phyloP scores from a whole-genome alignment of 2,329 filamentous ascomycete species.

The Penicillium sp. region DNA sequence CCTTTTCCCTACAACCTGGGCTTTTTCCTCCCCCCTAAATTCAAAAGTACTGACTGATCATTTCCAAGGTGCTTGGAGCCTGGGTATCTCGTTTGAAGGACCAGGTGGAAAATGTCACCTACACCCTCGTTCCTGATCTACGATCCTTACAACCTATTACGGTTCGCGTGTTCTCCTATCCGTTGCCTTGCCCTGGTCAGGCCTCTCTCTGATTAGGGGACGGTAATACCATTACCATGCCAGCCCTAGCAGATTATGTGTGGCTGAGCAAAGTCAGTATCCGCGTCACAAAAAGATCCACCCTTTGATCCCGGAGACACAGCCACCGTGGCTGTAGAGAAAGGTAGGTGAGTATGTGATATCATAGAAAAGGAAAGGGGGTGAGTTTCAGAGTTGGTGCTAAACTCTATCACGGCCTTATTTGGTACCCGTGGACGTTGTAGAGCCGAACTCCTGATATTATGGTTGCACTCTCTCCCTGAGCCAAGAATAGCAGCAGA shows the following conservation, averaged over 20 bases:
- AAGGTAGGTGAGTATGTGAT: slow-evolving; percentile 11
- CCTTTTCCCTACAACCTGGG: not conserved
- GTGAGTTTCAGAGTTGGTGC: not conserved
- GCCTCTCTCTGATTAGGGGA: not conserved
- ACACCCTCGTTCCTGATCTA: not conserved
- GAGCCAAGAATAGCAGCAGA: not conserved
- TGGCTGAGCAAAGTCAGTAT: slow-evolving; percentile 18
- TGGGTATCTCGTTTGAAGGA: not conserved
- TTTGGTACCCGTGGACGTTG: too few species aligned
- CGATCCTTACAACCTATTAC: not conserved
- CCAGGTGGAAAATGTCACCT: not conserved
- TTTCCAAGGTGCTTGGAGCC: too few species aligned
- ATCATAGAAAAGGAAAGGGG: slow-evolving; percentile 10
- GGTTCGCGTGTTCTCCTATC: not conserved
- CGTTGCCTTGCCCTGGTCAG: not conserved
- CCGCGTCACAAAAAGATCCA: slow-evolving; percentile 18
- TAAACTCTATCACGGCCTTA: not conserved
- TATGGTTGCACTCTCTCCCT: not conserved
- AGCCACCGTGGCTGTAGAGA: slow-evolving; percentile 21
- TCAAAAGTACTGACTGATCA: not conserved
- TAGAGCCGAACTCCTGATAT: not conserved
- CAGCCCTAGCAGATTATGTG: slow-evolving; percentile 21
- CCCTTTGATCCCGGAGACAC: slow-evolving; percentile 9
- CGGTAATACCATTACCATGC: slow-evolving; percentile 17
- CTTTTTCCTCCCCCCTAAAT: not conserved